phyloP scores from a whole-genome alignment of 768 basidiomycete species.

The Chlorophyllum brunneum region DNA sequence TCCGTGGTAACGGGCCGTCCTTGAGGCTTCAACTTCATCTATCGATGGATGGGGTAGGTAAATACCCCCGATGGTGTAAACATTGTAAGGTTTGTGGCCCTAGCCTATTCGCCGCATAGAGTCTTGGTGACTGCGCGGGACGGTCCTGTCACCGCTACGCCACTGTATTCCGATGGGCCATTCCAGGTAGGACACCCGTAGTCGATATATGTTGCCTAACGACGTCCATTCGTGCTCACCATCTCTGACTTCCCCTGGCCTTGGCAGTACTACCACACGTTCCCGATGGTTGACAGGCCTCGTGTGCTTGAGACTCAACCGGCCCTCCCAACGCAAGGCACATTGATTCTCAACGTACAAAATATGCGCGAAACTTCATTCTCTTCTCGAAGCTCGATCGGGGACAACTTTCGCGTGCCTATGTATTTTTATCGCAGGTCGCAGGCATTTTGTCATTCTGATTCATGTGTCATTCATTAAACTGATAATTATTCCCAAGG shows the following conservation, averaged over 20 bases:
- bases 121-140: neutral
- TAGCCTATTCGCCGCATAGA: neutral
- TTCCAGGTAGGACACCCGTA: neutral
- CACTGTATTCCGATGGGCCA: neutral
- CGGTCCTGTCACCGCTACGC: neutral
- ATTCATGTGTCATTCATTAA: neutral
- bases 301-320: constrained; percentile 9
- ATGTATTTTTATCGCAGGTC: constrained; percentile 5
- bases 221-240: neutral
- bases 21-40: constrained; percentile 1
- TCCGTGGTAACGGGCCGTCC: constrained; percentile 6
- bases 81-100: neutral
- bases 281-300: constrained; percentile 11
- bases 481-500: neutral
- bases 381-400: constrained; percentile 9
- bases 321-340: neutral
- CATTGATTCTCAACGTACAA: constrained; percentile 5
- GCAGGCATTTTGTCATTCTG: constrained; percentile 2
- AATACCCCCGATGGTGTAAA: neutral
- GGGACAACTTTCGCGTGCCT: neutral
- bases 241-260: neutral
- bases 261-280: neutral
- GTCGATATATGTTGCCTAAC: neutral
- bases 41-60: neutral
- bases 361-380: constrained; percentile 8